Conservation (phyloP, 2,329 filamentous ascomycete genomes). For the Botrytis byssoidea region DNA sequence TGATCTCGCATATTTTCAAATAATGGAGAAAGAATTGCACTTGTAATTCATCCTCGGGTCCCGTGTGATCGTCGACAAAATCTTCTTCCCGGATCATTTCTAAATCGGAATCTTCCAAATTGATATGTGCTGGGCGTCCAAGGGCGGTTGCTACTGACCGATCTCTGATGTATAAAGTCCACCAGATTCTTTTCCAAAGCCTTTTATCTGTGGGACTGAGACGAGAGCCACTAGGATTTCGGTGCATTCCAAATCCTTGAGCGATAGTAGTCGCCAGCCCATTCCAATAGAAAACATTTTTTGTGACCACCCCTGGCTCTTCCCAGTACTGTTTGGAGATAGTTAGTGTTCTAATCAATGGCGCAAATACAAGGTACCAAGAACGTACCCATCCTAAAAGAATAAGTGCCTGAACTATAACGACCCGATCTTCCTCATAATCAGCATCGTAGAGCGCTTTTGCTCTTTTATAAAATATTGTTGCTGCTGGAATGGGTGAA, state of each 20-base stretch:
- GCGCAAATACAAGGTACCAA: background rate
- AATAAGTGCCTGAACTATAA: constrained; percentile 89
- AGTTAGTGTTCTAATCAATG: background rate
- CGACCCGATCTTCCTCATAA: constrained; percentile 94
- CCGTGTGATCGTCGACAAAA: constrained; percentile 76
- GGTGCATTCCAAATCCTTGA: constrained; percentile 95
- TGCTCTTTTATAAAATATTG: constrained; percentile 96
- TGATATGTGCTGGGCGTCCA: constrained; percentile 88
- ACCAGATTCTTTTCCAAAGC: constrained; percentile 74
- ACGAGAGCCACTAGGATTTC: constrained; percentile 90
- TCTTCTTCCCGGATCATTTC: constrained; percentile 96
- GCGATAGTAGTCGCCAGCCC: constrained; percentile 92
- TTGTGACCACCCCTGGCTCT: constrained; percentile 95
- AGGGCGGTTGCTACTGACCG: constrained; percentile 91
- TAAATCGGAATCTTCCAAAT: constrained; percentile 93
- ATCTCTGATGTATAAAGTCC: constrained; percentile 93
- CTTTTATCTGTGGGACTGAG: constrained; percentile 87
- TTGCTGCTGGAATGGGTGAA: constrained; percentile 88
- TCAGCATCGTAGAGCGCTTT: constrained; percentile 96
- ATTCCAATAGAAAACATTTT: constrained; percentile 99
- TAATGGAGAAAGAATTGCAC: constrained; percentile 26
- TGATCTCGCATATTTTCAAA: constrained; percentile 71
- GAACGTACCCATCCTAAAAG: constrained; percentile 80
- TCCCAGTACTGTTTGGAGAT: constrained; percentile 77
- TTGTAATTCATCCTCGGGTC: constrained; percentile 17